Base-by-base conservation (phyloP, 192 early-diverging fungal species). In the Podila minutissima region DNA sequence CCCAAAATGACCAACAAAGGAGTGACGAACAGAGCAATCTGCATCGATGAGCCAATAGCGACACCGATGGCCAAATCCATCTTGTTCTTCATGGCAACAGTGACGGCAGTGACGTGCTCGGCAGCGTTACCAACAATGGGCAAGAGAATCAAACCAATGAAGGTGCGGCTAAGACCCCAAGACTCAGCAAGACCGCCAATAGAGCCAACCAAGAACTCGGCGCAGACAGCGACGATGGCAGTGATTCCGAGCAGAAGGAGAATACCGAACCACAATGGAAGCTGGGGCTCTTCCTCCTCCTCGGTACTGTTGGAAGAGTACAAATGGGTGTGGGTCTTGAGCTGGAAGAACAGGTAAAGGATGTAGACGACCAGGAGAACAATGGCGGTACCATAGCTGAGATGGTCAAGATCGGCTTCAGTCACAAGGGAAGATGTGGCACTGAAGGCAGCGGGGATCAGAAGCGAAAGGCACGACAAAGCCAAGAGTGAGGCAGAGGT, bases 61-160 rank as follows among this genome's bases (percentile, higher is more conserved):
- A 95, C 90, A 35, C 91, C 89, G 59, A 94, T 91, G 24, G 87
- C 87, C 65, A 92, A 58, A 50, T 92, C 89, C 96, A 97, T 97
- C 84, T 97, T 97, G 85, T 99, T 89, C 65, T 93, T 91, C 83
- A 95, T 88, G 7, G 97, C 95, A 65, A 92, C 90, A 3, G 91
- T 91, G 37, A 97, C 88, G 15, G 97, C 92, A 59, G 92, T 95
- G 6, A 95, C 87, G 84, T 97, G 96, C 74, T 83, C 67, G 1
- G 78, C 93, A 7, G 90, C 93, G 77, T 95, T 97, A 59, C 94
- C 93, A 17, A 97, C 96, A 62, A 98, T 91, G 2, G 97, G 97
- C 67, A 99, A 69, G 35, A 99, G 72, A 59, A 99, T 95, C 69
- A 98, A 86, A 51, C 97, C 97, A 51, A 99, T 93, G 86, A 99